Evolutionary conservation across 2,329 filamentous ascomycete genomes (phyloP).

Genomic region (Fusarium poae): DNA sequence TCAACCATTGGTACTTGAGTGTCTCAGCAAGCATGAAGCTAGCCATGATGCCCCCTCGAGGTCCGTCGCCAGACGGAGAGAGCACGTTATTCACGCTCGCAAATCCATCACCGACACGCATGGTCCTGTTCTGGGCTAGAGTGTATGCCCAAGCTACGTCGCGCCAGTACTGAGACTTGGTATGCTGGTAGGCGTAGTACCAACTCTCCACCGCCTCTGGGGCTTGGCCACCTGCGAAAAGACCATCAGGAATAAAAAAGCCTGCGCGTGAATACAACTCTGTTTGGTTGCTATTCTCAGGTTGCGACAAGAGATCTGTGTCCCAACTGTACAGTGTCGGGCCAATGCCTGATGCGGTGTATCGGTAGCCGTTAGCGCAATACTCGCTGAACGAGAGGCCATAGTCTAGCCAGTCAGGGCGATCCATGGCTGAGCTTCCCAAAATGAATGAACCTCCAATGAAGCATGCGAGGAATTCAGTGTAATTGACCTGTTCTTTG

Average conservation of each 20-base stretch:
- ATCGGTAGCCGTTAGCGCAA: constrained; percentile 12
- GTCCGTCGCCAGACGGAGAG: constrained; percentile 68
- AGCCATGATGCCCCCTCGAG: constrained; percentile 72
- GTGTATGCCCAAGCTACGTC: constrained; percentile 72
- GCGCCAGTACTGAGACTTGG: constrained; percentile 72
- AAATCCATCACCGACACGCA: constrained; percentile 10
- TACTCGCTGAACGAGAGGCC: constrained; percentile 19
- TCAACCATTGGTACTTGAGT: constrained; percentile 72
- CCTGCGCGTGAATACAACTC: neutral
- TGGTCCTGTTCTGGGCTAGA: constrained; percentile 5
- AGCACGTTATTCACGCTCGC: constrained; percentile 67
- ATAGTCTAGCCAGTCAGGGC: constrained; percentile 54
- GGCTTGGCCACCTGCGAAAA: neutral
- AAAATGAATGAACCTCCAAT: constrained; percentile 75
- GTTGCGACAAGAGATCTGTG: neutral
- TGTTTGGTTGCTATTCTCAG: constrained; percentile 4
- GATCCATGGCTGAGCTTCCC: constrained; percentile 64
- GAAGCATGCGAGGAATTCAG: constrained; percentile 71
- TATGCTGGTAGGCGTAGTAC: constrained; percentile 81
- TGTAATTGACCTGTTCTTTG: constrained; percentile 57
- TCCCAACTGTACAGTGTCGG: constrained; percentile 21
- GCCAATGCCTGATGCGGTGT: neutral
- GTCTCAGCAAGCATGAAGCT: constrained; percentile 87
- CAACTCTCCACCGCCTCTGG: constrained; percentile 81
- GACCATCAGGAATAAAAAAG: neutral